These are phyloP conservation scores for Globisporangium paddicum DNA, from an alignment of 352 stramenopile genomes.

Conservation along the genomic window DNA sequence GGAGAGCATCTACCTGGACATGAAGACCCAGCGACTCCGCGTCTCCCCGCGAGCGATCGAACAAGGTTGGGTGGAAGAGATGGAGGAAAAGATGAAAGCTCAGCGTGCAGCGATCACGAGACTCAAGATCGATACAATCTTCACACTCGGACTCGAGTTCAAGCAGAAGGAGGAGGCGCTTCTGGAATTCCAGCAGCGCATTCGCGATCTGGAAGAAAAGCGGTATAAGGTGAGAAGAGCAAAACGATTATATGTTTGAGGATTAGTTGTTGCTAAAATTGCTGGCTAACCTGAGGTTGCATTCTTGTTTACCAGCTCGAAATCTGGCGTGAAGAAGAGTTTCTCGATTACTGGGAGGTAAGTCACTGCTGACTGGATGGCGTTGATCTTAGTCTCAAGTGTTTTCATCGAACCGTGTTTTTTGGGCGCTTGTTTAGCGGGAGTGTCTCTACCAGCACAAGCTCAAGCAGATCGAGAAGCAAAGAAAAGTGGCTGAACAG, in stretches of 20 bases:
- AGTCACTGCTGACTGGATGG: background rate
- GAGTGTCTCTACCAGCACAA: constrained; percentile 51
- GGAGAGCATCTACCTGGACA: constrained; percentile 78
- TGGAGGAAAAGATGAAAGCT: constrained; percentile 66
- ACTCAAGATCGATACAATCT: constrained; percentile 54
- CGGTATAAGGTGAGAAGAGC: constrained; percentile 6
- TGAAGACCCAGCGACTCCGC: constrained; percentile 67
- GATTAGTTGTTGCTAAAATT: background rate
- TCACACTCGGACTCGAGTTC: constrained; percentile 48
- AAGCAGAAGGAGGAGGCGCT: constrained; percentile 51
- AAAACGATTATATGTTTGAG: background rate
- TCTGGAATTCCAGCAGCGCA: constrained; percentile 24
- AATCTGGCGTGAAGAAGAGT: constrained; percentile 74
- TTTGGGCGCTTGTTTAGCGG: constrained; percentile 25
- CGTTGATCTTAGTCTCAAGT: no score
- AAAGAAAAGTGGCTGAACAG: constrained; percentile 39
- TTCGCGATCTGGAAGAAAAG: constrained; percentile 40
- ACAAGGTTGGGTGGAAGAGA: constrained; percentile 79
- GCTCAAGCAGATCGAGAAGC: constrained; percentile 25
- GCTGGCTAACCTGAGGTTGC: background rate
- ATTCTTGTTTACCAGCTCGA: constrained; percentile 41
- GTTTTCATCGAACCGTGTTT: background rate
- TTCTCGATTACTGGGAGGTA: constrained; percentile 78
- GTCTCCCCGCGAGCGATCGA: constrained; percentile 75
- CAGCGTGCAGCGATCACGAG: constrained; percentile 57